phyloP scores from a whole-genome alignment of 768 basidiomycete species.

The Leccinum rimulosum region DNA sequence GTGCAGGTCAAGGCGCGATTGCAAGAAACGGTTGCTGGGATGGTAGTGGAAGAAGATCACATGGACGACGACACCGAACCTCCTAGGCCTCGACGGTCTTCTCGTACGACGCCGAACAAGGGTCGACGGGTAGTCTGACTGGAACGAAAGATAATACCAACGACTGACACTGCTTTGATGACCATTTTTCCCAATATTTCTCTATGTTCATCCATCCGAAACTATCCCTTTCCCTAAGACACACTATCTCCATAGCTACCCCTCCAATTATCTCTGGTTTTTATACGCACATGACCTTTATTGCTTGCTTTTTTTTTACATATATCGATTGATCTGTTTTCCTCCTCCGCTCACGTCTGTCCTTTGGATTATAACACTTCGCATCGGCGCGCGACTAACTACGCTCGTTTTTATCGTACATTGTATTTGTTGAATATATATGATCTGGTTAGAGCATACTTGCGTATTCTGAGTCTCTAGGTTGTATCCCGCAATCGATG shows the following conservation, averaged over 20 bases:
- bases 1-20: slow-evolving; percentile 17
- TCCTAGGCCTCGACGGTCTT: slow-evolving; percentile 32
- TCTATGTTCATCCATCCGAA: not conserved
- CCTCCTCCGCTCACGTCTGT: not conserved
- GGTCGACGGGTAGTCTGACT: slow-evolving; percentile 15
- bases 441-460: not conserved
- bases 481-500: not conserved
- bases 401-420: not conserved
- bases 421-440: not conserved
- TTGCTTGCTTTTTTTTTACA: not conserved
- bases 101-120: slow-evolving; percentile 36
- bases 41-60: slow-evolving; percentile 32
- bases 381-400: not conserved
- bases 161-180: slow-evolving; percentile 1
- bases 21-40: slow-evolving; percentile 26
- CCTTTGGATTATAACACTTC: not conserved
- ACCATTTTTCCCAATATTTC: not conserved
- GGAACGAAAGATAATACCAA: not conserved
- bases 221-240: not conserved
- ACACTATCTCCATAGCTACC: not conserved
- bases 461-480: not conserved
- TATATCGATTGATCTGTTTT: not conserved
- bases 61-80: slow-evolving; percentile 24
- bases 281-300: not conserved
- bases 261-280: not conserved